Evolutionary conservation across 192 early-diverging fungal genomes (phyloP).

Genomic region (Linnemannia hyalina): DNA sequence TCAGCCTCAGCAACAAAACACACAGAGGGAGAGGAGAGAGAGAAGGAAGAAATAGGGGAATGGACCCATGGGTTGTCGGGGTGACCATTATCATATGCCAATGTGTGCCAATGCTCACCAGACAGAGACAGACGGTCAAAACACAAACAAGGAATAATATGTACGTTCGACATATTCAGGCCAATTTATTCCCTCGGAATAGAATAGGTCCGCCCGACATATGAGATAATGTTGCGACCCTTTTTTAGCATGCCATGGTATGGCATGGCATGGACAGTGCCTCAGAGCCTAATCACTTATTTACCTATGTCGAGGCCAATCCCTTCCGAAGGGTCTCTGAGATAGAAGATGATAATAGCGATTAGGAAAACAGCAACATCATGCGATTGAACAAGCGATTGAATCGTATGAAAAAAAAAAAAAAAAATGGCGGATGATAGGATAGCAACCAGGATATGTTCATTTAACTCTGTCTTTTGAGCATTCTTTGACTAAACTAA

Average conservation of each 20-base stretch:
- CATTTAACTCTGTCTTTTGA: not conserved
- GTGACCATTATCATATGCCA: constrained; percentile 47
- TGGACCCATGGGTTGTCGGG: constrained; percentile 26
- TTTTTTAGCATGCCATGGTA: not conserved
- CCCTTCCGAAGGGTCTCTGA: not conserved
- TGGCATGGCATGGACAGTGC: constrained; percentile 8
- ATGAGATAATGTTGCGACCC: not conserved
- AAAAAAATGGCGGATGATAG: not conserved
- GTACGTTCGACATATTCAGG: not conserved
- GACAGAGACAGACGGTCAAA: constrained; percentile 14
- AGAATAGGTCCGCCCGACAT: not conserved
- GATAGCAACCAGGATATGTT: not conserved
- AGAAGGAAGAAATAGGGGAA: not conserved
- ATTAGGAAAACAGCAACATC: not conserved
- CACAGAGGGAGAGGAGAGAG: not conserved
- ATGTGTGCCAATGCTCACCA: constrained; percentile 49
- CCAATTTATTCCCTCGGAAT: constrained; percentile 10
- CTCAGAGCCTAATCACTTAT: not conserved
- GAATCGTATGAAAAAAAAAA: not conserved
- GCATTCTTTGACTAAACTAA: not conserved
- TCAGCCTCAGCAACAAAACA: not conserved
- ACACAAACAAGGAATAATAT: not conserved
- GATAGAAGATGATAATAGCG: not conserved
- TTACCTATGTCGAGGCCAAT: not conserved
- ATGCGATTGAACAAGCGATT: not conserved